A percentile compares a stretch with the other conserved stretches of the same genome.
Evolutionary conservation across 2,329 filamentous ascomycete species (phyloP).

Genomic region (Byssoonygena ceratinophila): DNA sequence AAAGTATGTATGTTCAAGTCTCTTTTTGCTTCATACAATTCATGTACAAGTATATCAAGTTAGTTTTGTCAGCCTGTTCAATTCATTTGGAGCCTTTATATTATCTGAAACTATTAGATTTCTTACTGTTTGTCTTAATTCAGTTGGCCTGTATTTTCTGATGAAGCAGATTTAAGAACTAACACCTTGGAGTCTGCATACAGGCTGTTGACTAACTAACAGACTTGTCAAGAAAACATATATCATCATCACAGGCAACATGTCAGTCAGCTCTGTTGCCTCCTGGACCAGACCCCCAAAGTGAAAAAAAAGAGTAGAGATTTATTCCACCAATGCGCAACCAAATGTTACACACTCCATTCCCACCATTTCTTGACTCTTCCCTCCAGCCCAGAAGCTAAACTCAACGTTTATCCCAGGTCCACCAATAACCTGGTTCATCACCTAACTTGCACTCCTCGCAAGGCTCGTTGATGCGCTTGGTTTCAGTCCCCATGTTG

Average conservation of each 20-base stretch:
- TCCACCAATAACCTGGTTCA: background rate
- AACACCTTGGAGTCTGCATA: too few species aligned
- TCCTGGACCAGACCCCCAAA: too few species aligned
- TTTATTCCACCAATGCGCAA: too few species aligned
- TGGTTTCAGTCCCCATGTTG: background rate
- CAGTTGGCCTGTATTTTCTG: background rate
- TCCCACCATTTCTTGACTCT: too few species aligned
- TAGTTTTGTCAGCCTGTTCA: background rate
- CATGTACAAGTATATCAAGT: constrained; percentile 4
- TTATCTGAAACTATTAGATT: background rate
- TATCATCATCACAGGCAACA: too few species aligned
- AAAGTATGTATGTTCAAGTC: background rate
- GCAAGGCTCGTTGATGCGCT: background rate
- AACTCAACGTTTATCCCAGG: background rate
- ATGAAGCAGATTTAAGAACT: background rate
- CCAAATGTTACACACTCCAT: too few species aligned
- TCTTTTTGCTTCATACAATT: background rate
- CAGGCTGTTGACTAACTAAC: too few species aligned
- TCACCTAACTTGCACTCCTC: background rate
- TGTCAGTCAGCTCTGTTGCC: too few species aligned
- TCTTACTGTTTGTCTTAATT: background rate
- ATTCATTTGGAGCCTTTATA: background rate
- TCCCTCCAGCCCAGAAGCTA: too few species aligned
- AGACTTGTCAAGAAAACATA: too few species aligned
- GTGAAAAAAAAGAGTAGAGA: too few species aligned